Evolutionary conservation across 2,329 filamentous ascomycete species (phyloP), one percentile per base, ranked within the genome.

Genomic region (Nemania sp.): DNA sequence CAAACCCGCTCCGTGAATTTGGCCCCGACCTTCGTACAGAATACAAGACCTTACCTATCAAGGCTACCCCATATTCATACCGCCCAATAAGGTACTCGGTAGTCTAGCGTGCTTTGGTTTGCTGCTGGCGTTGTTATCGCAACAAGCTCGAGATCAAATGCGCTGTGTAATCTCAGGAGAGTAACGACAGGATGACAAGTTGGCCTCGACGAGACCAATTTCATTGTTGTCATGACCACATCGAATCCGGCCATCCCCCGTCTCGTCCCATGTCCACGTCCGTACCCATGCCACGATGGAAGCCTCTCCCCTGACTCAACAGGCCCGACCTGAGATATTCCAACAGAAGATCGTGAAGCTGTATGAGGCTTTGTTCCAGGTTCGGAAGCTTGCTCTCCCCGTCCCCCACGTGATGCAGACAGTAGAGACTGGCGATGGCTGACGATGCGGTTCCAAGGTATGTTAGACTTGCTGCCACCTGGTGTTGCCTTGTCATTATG

Each of bases 281-380:
- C 57, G 40, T 60, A 7, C 25, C 25, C 25, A 29, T 7, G 47
- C 21, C 58, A 66, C 54, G 48, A 96, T 96, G 91, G 91, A 96
- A 80, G 84, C 88, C 70, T 98, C 94, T 74, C 95, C 95, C 66
- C 85, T 99, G 74, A 97, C 93, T 59, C 92, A 96, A 78, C 92
- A 97, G 82, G 87, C 87, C 77, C 87, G 92, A 71, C 95, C 94
- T 56, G 90, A 96, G 76, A 86, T 89, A 42, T 97, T 99, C 75
- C 90, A 96, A 77, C 94, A 91, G 56, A 99, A 99, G 80, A 91
- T 99, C 68, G 90, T 96, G 62, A 84, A 90, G 75, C 86, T 98
- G 53, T 99, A 99, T 77, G 87, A 93, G 71, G 84, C 86, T 66
- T 81, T 98, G 18, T 94, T 98, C 81, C 87, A 87, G 84, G 87